Percentiles rank a stretch among this genome's conserved stretches.
These are phyloP conservation scores for Penicillium sp. DNA, from an alignment of 2,329 filamentous ascomycete species.

Conservation along the genomic window DNA sequence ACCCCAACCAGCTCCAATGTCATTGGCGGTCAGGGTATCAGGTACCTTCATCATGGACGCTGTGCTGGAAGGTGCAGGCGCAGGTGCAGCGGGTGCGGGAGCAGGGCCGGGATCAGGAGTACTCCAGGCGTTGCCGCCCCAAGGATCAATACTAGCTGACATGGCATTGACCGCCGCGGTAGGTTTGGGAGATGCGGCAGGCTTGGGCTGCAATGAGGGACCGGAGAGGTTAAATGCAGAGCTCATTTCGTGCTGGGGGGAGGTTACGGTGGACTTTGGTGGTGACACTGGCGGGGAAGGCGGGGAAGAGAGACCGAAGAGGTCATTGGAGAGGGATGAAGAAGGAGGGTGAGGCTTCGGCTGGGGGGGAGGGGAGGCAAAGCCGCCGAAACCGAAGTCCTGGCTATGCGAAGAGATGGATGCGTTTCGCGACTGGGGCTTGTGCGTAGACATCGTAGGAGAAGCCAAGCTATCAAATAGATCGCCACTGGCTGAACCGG, in stretches of 20 bases:
- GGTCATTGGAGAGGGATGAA: slow-evolving; percentile 62
- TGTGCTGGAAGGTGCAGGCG: slow-evolving; percentile 29
- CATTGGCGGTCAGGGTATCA: slow-evolving; percentile 51
- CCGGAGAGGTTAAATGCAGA: slow-evolving; percentile 80
- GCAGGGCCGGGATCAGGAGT: slow-evolving; percentile 56
- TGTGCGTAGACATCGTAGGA: slow-evolving; percentile 50
- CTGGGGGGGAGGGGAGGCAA: slow-evolving; percentile 46
- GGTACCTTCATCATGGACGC: slow-evolving; percentile 41
- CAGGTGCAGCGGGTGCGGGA: slow-evolving; percentile 27
- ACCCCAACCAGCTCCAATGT: slow-evolving; percentile 65
- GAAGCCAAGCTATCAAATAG: slow-evolving; percentile 73
- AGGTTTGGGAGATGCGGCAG: slow-evolving; percentile 40
- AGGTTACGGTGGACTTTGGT: slow-evolving; percentile 39
- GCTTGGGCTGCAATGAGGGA: slow-evolving; percentile 43
- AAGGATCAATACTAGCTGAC: slow-evolving; percentile 61
- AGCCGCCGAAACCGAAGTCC: slow-evolving; percentile 64
- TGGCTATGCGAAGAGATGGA: slow-evolving; percentile 56
- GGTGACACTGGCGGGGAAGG: slow-evolving; percentile 43
- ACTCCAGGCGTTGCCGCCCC: slow-evolving; percentile 84
- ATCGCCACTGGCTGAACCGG: slow-evolving; percentile 60
- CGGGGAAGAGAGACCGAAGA: slow-evolving; percentile 69
- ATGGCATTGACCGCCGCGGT: slow-evolving; percentile 42
- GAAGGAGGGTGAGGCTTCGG: slow-evolving; percentile 46
- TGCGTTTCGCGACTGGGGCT: slow-evolving; percentile 43
- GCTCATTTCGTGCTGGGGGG: slow-evolving; percentile 43